These are phyloP conservation scores for Apostasia ramifera DNA, from an alignment of 106 monocot genomes.

Conservation along the genomic window DNA sequence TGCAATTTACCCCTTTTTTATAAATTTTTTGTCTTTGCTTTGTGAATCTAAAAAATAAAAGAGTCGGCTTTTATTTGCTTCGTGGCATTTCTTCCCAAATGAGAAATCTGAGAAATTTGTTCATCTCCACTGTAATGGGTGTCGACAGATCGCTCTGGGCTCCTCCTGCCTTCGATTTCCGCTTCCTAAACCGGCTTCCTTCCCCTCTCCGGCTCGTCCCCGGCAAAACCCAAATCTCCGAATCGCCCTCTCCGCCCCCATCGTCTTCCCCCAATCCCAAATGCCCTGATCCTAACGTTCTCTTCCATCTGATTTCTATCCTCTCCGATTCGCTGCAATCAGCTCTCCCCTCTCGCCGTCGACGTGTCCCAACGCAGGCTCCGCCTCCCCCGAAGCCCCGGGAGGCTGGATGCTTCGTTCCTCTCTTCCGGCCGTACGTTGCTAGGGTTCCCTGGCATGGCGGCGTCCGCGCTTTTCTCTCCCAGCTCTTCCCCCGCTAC, in stretches of 20 bases:
- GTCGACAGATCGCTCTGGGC: background rate
- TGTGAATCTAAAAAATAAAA: too few relatives aligned
- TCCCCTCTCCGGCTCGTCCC: background rate
- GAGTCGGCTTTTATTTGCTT: too few relatives aligned
- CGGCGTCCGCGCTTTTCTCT: slow-evolving; percentile 69
- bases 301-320: background rate
- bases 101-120: too few relatives aligned
- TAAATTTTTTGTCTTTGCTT: too few relatives aligned
- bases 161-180: background rate
- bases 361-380: background rate
- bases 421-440: slow-evolving; percentile 86
- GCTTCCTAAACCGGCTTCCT: background rate
- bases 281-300: background rate
- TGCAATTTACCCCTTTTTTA: too few relatives aligned
- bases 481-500: slow-evolving; percentile 87
- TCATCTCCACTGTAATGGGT: background rate
- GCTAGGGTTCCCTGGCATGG: slow-evolving; percentile 93
- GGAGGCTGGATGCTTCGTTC: slow-evolving; percentile 40
- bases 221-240: background rate
- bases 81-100: too few relatives aligned
- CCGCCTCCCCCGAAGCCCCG: background rate
- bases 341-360: background rate
- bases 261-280: background rate
- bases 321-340: slow-evolving; percentile 5
- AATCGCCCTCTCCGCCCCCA: background rate